A percentile compares a stretch with the other conserved stretches of the same genome.
Conservation (phyloP, 192 early-diverging fungal genomes). For the Podila epicladia region DNA sequence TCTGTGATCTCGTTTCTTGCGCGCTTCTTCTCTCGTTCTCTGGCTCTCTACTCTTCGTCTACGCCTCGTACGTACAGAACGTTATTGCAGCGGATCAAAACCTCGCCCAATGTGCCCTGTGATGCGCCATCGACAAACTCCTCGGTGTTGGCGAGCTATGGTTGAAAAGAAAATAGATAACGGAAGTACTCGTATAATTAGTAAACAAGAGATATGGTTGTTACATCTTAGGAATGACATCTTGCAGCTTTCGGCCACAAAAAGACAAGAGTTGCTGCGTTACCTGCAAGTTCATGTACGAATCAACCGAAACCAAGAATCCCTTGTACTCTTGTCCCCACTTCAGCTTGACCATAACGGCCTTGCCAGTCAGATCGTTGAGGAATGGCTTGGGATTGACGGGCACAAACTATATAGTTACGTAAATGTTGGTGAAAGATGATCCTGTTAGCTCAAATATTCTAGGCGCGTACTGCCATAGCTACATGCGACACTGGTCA, state of each 20-base stretch:
- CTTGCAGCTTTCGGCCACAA: not conserved
- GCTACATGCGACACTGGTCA: too few species aligned
- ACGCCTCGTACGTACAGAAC: slow-evolving; percentile 82
- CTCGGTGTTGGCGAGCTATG: slow-evolving; percentile 91
- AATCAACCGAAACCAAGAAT: slow-evolving; percentile 87
- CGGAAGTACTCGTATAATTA: not conserved
- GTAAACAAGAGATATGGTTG: not conserved
- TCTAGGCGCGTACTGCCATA: too few species aligned
- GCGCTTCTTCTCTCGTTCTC: not conserved
- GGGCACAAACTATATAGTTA: slow-evolving; percentile 74
- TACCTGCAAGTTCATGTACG: slow-evolving; percentile 98
- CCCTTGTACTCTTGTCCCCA: slow-evolving; percentile 99
- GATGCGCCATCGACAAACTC: slow-evolving; percentile 95
- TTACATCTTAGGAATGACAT: too few species aligned
- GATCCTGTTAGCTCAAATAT: too few species aligned
- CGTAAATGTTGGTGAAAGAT: too few species aligned
- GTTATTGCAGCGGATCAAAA: slow-evolving; percentile 94
- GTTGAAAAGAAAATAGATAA: not conserved
- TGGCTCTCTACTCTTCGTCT: slow-evolving; percentile 54
- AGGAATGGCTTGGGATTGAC: slow-evolving; percentile 99
- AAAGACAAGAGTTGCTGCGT: not conserved
- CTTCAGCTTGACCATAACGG: slow-evolving; percentile 94
- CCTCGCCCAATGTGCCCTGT: slow-evolving; percentile 88
- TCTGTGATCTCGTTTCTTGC: not conserved
- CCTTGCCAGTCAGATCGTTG: slow-evolving; percentile 90